A percentile compares a stretch with the other conserved stretches of the same genome.
phyloP scores from a whole-genome alignment of 176 grass and related monocot species.

The Alloteropsis semialata region DNA sequence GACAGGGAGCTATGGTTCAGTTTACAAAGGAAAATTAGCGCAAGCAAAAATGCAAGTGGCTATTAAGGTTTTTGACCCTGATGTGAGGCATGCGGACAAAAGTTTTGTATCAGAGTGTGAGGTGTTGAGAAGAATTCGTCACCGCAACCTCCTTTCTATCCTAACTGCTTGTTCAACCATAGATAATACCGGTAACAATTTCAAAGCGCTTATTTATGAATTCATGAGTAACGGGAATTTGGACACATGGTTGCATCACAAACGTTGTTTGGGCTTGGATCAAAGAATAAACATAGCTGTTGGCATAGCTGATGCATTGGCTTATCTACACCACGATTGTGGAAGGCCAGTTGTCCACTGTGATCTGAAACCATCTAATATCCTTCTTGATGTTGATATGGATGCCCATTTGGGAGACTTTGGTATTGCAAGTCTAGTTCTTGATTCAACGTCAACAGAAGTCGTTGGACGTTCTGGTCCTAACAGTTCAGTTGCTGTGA shows the following conservation, averaged over 20 bases:
- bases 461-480: background rate
- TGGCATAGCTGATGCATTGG: constrained; percentile 37
- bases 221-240: constrained; percentile 33
- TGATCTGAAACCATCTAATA: constrained; percentile 47
- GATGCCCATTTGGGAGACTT: constrained; percentile 51
- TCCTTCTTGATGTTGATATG: constrained; percentile 47
- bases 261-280: constrained; percentile 9
- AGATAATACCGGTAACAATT: constrained; percentile 27
- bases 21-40: constrained; percentile 37
- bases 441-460: background rate
- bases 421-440: constrained; percentile 29
- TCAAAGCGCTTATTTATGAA: constrained; percentile 52
- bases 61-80: constrained; percentile 45
- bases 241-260: constrained; percentile 14
- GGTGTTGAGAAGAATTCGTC: constrained; percentile 32
- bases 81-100: background rate
- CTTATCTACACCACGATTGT: constrained; percentile 41
- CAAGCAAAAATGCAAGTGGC: background rate
- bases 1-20: constrained; percentile 44
- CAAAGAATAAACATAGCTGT: constrained; percentile 28
- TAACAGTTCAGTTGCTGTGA: background rate
- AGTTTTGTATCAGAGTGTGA: constrained; percentile 52
- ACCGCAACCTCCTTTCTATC: constrained; percentile 47
- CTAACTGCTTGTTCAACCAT: constrained; percentile 36
- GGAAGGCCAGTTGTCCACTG: constrained; percentile 36